Evolutionary conservation across 78 protist species (phyloP).

Genomic region (Dictyostelium purpureum): DNA sequence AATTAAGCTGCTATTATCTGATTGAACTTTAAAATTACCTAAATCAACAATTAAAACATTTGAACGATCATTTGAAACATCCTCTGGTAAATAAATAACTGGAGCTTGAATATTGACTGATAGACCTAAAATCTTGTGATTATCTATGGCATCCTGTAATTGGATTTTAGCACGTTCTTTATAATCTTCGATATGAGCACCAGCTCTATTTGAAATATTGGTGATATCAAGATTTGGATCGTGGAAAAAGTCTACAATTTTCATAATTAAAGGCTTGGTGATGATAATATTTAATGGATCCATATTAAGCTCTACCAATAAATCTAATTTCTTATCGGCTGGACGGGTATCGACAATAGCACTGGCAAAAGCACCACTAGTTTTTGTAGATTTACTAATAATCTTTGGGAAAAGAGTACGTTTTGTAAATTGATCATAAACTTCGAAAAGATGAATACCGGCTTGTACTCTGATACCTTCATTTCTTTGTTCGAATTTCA

Average conservation of each 20-base stretch:
- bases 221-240: constrained; percentile 50
- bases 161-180: constrained; percentile 53
- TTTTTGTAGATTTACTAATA: background rate
- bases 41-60: constrained; percentile 32
- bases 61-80: constrained; percentile 16
- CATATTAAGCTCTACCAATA: constrained; percentile 53
- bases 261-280: constrained; percentile 57
- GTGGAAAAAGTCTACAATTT: constrained; percentile 41
- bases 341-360: constrained; percentile 63
- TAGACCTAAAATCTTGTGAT: constrained; percentile 64
- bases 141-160: constrained; percentile 57
- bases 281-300: constrained; percentile 51
- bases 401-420: constrained; percentile 46
- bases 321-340: constrained; percentile 23
- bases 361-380: constrained; percentile 4
- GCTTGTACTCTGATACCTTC: constrained; percentile 48
- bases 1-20: background rate
- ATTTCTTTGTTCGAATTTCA: constrained; percentile 46
- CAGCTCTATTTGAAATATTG: constrained; percentile 63
- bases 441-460: constrained; percentile 55
- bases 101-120: constrained; percentile 68
- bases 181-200: constrained; percentile 29
- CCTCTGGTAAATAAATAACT: constrained; percentile 61
- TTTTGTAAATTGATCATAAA: constrained; percentile 57
- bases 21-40: constrained; percentile 57